Evolutionary conservation across 768 basidiomycete genomes (phyloP), one percentile per base, ranked within the genome.

Genomic region (Pisolithus marmoratus): DNA sequence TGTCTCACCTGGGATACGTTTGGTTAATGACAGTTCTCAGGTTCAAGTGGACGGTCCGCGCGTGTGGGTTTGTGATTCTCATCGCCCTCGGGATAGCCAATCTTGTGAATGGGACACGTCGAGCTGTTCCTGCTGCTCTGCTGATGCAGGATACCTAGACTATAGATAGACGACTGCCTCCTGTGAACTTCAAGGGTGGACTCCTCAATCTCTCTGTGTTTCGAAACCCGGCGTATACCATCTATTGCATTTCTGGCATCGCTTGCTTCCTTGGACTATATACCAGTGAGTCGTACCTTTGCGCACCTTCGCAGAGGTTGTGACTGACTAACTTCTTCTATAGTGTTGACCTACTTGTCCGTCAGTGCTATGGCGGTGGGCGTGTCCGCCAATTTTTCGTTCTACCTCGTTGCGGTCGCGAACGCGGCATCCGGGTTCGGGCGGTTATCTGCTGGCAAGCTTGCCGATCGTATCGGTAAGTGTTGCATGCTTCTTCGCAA

Each of bases 11-110:
- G 4, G 22, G 4, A 8, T 23, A 19, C 41, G 5, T 34, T 37
- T 5, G n/a, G 31, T 34, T 22, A 8, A 37, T 23, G 19, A 3
- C 14, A 46, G 17, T 44, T 54, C 11, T 12, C 37, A 89, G 87
- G n/a, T 90, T 90, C 64, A 71, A 72, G 55, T 90, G 87, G 88
- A 86, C 87, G 0, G 80, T 86, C 74, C 75, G 88, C 12, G 78
- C 84, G 29, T 66, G 87, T 38, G 87, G 80, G 2, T 81, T 88
- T 54, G 78, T 87, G 8, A 63, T 87, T 0, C 54, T 85, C 1
- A 54, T 74, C 14, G 61, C 75, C 2, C 71, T 88, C 3, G 75
- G 76, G 2, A 61, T 78, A 12, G 74, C 79, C 14, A 87, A 84
- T 63, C 51, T 87, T 43, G 76, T 79, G 49, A 54, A 66, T 55